A percentile compares a stretch with the other conserved stretches of the same genome.
phyloP scores from a whole-genome alignment of 2,329 filamentous ascomycete genomes.

The Ceratocystis smalleyi region DNA sequence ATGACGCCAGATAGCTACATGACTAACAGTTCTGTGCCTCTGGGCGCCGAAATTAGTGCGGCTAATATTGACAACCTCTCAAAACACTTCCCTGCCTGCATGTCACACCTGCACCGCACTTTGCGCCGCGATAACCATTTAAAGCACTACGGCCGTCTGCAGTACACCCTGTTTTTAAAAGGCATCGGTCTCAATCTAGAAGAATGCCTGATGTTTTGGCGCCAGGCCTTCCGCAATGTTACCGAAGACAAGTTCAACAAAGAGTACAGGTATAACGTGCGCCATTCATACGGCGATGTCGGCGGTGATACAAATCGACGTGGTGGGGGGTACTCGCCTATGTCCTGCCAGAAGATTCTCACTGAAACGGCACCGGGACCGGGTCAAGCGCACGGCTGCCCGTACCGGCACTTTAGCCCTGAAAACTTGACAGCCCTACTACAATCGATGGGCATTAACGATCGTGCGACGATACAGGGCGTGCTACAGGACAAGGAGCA shows the following conservation, averaged over 20 bases:
- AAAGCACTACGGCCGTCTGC: slow-evolving; percentile 82
- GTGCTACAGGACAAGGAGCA: slow-evolving; percentile 81
- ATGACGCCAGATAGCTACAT: slow-evolving; percentile 79
- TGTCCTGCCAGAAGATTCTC: slow-evolving; percentile 88
- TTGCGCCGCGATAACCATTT: slow-evolving; percentile 78
- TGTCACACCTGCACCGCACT: slow-evolving; percentile 77
- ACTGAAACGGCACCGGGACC: slow-evolving; percentile 75
- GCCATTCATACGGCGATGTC: slow-evolving; percentile 89
- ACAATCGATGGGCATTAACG: slow-evolving; percentile 62
- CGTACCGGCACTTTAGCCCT: slow-evolving; percentile 77
- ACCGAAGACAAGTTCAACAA: slow-evolving; percentile 95
- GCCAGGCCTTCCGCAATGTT: slow-evolving; percentile 66
- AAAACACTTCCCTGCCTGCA: slow-evolving; percentile 77
- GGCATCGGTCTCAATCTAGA: slow-evolving; percentile 86
- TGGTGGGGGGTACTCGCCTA: slow-evolving; percentile 75
- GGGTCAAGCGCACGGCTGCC: slow-evolving; percentile 88
- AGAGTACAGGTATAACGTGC: slow-evolving; percentile 91
- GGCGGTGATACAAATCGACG: slow-evolving; percentile 81
- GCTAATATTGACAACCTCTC: slow-evolving; percentile 65
- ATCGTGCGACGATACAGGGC: slow-evolving; percentile 59
- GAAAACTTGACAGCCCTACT: slow-evolving; percentile 72
- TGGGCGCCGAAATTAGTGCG: slow-evolving; percentile 59
- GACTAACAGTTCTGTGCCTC: slow-evolving; percentile 42
- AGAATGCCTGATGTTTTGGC: slow-evolving; percentile 86
- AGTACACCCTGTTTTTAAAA: slow-evolving; percentile 94